Evolutionary conservation across 331 rosid genomes (phyloP), one percentile per base, ranked within the genome.

Genomic region (Dryas integrifolia): DNA sequence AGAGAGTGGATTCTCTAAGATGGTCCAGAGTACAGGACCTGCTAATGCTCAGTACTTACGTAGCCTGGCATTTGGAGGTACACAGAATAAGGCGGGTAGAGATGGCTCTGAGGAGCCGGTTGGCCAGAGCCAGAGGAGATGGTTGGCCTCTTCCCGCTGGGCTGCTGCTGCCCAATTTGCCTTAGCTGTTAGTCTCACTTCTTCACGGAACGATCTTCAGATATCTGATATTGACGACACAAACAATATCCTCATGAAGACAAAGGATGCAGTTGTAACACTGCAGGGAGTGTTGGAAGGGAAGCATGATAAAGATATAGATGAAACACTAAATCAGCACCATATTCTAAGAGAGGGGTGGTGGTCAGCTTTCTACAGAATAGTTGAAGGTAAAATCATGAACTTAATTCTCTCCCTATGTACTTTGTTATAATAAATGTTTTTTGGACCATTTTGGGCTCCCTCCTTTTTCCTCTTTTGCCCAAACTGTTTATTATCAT

Each of bases 1-100:
- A 82, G 88, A 78, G 63, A 84, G 88, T 53, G 92, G 90, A 49
- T 93, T 93, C 80, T 83, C 85, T 67, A 85, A 81, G 82, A 93
- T 93, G 98, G 93, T 93, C 75, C 88, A 85, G 58, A 93, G 98
- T 35, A 93, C 98, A 14, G 98, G 98, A 65, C 77, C 82, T 58
- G 89, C 86, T 58, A 93, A 93, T 86, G 98, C 97, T 48, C 59
- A 89, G 74, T 90, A 87, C 83, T 80, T 93, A 55, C 46, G 88
- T n/a, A 73, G 84, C 79, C 76, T 89, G 49, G 96, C 71, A 51
- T 78, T 88, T 2, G 83, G 51, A 58, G 81, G 53, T 59, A 81
- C 79, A 68, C 73, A 44, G 71, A 72, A 53, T 10, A 70, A 77
- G 76, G 44, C 72, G 39, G 64, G 21, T 26, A 30, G 68, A 44